phyloP scores from a whole-genome alignment of 2,329 filamentous ascomycete species.

The Fusarium albidum region DNA sequence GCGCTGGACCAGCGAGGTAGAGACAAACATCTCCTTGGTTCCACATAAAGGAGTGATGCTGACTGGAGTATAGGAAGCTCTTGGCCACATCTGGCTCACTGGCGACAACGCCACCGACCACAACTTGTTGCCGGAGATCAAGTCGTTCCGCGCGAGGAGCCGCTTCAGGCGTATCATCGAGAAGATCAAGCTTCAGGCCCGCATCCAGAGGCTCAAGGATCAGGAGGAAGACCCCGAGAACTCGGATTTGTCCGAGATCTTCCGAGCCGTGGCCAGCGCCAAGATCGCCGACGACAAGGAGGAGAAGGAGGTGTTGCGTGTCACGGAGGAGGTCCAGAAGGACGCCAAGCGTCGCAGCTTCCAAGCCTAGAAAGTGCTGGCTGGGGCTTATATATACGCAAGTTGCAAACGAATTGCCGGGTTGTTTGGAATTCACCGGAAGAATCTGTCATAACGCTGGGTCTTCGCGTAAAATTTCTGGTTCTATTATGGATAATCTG shows the following conservation, averaged over 20 bases:
- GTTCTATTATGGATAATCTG: not conserved
- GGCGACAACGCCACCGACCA: constrained; percentile 93
- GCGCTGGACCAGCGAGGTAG: constrained; percentile 79
- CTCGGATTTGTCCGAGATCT: constrained; percentile 69
- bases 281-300: constrained; percentile 85
- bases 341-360: constrained; percentile 51
- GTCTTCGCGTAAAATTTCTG: not conserved
- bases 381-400: not conserved
- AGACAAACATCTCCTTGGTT: constrained; percentile 33
- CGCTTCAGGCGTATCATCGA: constrained; percentile 94
- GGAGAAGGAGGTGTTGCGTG: constrained; percentile 76
- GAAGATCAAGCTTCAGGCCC: constrained; percentile 93
- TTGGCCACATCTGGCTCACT: constrained; percentile 87
- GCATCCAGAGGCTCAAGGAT: constrained; percentile 93
- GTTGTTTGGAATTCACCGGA: not conserved
- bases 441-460: not conserved
- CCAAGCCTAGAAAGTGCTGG: constrained; percentile 22
- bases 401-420: not conserved
- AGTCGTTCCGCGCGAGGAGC: constrained; percentile 89
- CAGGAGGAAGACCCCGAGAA: constrained; percentile 85
- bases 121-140: constrained; percentile 96
- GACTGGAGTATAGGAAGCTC: constrained; percentile 66
- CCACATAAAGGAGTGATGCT: constrained; percentile 19
- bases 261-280: constrained; percentile 91
- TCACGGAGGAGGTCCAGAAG: constrained; percentile 66